Evolutionary conservation across 148 eudicot species (phyloP).

Genomic region (Nepenthes mirabilis): DNA sequence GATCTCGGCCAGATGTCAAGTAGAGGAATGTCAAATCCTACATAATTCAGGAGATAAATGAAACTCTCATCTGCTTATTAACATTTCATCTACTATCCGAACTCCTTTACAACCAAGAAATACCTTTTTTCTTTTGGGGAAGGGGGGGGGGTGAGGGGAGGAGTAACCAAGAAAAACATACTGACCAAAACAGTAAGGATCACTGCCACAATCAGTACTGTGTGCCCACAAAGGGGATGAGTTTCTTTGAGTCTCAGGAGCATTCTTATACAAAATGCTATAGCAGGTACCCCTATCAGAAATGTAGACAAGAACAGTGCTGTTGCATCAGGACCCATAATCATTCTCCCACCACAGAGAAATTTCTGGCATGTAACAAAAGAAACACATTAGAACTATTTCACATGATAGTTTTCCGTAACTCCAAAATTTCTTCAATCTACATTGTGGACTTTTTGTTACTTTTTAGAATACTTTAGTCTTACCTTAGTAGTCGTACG

Average conservation of each 20-base stretch:
- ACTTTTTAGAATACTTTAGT: too few species aligned
- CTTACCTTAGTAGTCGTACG: too few species aligned
- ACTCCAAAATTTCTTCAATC: too few species aligned
- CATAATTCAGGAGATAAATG: background rate
- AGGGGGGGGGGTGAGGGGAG: background rate
- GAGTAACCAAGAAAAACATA: background rate
- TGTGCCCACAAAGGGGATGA: constrained; percentile 1
- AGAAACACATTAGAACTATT: too few species aligned
- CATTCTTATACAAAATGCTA: constrained; percentile 1
- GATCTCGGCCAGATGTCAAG: constrained; percentile 12
- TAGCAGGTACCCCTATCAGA: constrained; percentile 2
- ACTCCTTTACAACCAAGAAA: too few species aligned
- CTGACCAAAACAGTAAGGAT: constrained; percentile 4
- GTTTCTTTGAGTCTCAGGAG: constrained; percentile 1
- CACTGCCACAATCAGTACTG: constrained; percentile 1
- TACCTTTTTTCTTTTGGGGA: too few species aligned
- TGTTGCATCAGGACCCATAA: constrained; percentile 4
- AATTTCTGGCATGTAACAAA: constrained; percentile 2
- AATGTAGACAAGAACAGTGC: constrained; percentile 7
- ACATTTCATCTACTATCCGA: too few species aligned
- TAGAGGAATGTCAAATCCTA: constrained; percentile 10
- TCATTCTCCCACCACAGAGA: constrained; percentile 7
- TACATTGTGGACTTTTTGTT: too few species aligned
- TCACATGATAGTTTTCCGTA: too few species aligned
- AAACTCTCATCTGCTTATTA: background rate